A percentile compares a stretch with the other conserved stretches of the same genome.
phyloP scores from a whole-genome alignment of 176 grass and related monocot species.

The Melocanna baccifera region DNA sequence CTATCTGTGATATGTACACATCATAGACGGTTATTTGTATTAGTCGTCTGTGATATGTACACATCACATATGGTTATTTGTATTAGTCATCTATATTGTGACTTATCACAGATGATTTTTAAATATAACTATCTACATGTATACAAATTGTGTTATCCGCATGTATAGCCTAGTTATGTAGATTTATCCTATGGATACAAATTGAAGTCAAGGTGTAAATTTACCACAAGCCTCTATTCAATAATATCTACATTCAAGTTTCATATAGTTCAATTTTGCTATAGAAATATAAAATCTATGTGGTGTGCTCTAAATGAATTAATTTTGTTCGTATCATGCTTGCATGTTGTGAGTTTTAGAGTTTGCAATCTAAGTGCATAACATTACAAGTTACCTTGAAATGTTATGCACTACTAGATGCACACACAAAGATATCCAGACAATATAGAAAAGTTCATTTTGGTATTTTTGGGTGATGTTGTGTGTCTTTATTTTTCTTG shows the following conservation, averaged over 20 bases:
- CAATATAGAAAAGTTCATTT: background rate
- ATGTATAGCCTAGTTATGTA: background rate
- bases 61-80: too few relatives aligned
- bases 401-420: background rate
- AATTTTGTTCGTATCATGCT: background rate
- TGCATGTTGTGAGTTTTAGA: constrained; percentile 14
- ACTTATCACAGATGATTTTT: too few relatives aligned
- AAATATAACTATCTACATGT: too few relatives aligned
- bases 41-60: too few relatives aligned
- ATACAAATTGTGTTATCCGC: too few relatives aligned
- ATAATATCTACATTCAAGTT: background rate
- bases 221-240: background rate
- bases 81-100: too few relatives aligned
- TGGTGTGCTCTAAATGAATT: background rate
- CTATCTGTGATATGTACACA: too few relatives aligned
- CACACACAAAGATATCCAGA: background rate
- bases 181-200: background rate
- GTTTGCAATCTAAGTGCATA: background rate
- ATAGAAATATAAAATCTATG: background rate
- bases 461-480: background rate
- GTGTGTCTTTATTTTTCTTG: background rate
- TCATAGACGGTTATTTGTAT: too few relatives aligned
- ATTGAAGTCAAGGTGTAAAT: background rate
- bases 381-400: background rate
- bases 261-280: background rate